Evolutionary conservation across 164 flowering plant species (phyloP).

Genomic region (Echeveria elegans): DNA sequence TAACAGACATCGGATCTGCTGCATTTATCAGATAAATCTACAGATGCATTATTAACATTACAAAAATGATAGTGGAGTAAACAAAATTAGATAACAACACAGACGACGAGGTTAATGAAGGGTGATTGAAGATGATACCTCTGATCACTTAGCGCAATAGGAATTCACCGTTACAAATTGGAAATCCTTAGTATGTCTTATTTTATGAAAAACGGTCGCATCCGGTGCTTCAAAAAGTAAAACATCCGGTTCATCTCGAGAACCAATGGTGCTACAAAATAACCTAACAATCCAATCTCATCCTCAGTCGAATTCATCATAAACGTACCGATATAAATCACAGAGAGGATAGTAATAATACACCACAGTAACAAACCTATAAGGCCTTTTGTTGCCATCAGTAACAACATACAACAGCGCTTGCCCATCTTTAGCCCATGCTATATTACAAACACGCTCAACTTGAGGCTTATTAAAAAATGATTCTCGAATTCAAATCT

Average conservation of each 20-base stretch:
- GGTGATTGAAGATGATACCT: slow-evolving; percentile 37
- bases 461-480: slow-evolving; percentile 74
- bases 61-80: no score
- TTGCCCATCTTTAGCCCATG: slow-evolving; percentile 86
- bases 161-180: slow-evolving; percentile 63
- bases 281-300: slow-evolving; percentile 31
- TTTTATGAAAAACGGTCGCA: slow-evolving; percentile 47
- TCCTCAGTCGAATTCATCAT: background rate
- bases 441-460: slow-evolving; percentile 67
- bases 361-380: slow-evolving; percentile 34
- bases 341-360: background rate
- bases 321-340: background rate
- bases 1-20: slow-evolving; percentile 67
- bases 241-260: slow-evolving; percentile 58
- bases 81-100: background rate
- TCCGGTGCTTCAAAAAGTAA: slow-evolving; percentile 64
- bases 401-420: slow-evolving; percentile 77
- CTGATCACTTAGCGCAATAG: slow-evolving; percentile 51
- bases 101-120: background rate
- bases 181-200: slow-evolving; percentile 79
- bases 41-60: slow-evolving; percentile 15
- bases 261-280: slow-evolving; percentile 70
- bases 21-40: slow-evolving; percentile 88
- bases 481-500: slow-evolving; percentile 67
- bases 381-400: slow-evolving; percentile 64